phyloP scores from a whole-genome alignment of 768 basidiomycete genomes.

The Pulveroboletus sp. region DNA sequence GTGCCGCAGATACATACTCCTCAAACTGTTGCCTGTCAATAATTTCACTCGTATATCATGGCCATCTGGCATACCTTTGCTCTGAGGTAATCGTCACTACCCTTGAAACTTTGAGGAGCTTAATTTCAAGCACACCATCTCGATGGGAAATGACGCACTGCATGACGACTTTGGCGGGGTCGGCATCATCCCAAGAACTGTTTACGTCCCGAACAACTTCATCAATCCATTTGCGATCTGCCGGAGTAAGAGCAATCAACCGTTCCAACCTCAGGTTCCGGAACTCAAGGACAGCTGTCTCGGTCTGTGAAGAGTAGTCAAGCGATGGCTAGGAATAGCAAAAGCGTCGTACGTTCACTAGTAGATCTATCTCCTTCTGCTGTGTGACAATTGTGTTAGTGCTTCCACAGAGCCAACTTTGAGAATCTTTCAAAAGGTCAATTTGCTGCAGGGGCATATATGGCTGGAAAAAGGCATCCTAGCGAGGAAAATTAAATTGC shows the following conservation, averaged over 20 bases:
- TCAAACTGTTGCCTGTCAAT: slow-evolving; percentile 51
- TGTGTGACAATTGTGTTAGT: slow-evolving; percentile 95
- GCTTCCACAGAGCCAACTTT: slow-evolving; percentile 88
- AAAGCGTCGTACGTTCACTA: slow-evolving; percentile 64
- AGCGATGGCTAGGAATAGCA: background rate
- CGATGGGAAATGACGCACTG: slow-evolving; percentile 44
- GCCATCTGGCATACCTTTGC: slow-evolving; percentile 52
- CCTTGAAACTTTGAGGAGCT: slow-evolving; percentile 66
- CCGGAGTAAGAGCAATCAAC: slow-evolving; percentile 74
- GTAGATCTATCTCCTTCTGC: slow-evolving; percentile 84
- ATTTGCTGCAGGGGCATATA: slow-evolving; percentile 95
- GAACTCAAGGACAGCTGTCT: slow-evolving; percentile 84
- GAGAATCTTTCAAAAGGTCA: slow-evolving; percentile 75
- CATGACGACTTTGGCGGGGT: slow-evolving; percentile 56
- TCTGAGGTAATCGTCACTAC: slow-evolving; percentile 92
- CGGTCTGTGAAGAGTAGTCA: slow-evolving; percentile 51
- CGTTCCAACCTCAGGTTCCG: slow-evolving; percentile 77
- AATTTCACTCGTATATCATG: background rate
- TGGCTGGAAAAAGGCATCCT: slow-evolving; percentile 97
- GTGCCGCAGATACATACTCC: slow-evolving; percentile 86
- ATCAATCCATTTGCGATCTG: slow-evolving; percentile 98
- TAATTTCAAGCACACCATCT: background rate
- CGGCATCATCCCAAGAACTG: slow-evolving; percentile 66
- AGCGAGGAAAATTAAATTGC: slow-evolving; percentile 4
- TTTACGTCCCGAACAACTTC: slow-evolving; percentile 86